Percentiles rank a stretch among this genome's conserved stretches.
These are phyloP conservation scores for Elasticomyces elasticus DNA, from an alignment of 495 filamentous ascomycete species.

Conservation along the genomic window DNA sequence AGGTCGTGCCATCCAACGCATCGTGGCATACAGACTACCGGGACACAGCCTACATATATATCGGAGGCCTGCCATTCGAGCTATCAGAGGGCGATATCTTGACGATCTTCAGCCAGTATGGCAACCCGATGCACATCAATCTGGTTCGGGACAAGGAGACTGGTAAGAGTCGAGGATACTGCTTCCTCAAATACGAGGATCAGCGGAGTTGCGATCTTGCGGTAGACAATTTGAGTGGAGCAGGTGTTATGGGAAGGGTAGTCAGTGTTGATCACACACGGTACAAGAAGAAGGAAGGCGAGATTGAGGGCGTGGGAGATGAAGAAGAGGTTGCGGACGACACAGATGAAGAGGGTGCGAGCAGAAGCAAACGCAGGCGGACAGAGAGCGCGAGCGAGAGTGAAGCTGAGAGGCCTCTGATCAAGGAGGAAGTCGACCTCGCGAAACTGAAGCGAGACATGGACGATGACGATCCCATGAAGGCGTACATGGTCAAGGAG, in stretches of 20 bases:
- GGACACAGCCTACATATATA: constrained; percentile 93
- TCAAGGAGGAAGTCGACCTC: constrained; percentile 68
- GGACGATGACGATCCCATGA: constrained; percentile 97
- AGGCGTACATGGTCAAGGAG: constrained; percentile 72
- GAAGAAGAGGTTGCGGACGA: constrained; percentile 34
- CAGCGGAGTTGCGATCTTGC: constrained; percentile 92
- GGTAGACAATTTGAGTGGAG: constrained; percentile 87
- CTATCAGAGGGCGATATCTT: constrained; percentile 92
- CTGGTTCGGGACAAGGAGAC: constrained; percentile 89
- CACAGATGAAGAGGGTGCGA: constrained; percentile 13
- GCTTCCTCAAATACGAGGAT: constrained; percentile 96
- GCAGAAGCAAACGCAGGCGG: constrained; percentile 32
- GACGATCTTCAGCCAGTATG: constrained; percentile 94
- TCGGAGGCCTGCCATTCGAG: constrained; percentile 88
- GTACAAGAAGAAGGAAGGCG: constrained; percentile 81
- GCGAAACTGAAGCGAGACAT: constrained; percentile 56
- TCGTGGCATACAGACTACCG: constrained; percentile 98
- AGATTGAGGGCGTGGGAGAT: constrained; percentile 39
- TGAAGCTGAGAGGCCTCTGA: constrained; percentile 36
- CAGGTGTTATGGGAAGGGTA: constrained; percentile 67
- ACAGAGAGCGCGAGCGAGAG: constrained; percentile 31
- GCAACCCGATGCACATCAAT: constrained; percentile 85
- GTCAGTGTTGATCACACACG: constrained; percentile 85
- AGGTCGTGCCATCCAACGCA: constrained; percentile 66
- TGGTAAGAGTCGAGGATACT: constrained; percentile 86